A percentile compares a stretch with the other conserved stretches of the same genome.
These are phyloP conservation scores for Strobilomyces dryophilus DNA, from an alignment of 768 basidiomycete species.

Conservation along the genomic window DNA sequence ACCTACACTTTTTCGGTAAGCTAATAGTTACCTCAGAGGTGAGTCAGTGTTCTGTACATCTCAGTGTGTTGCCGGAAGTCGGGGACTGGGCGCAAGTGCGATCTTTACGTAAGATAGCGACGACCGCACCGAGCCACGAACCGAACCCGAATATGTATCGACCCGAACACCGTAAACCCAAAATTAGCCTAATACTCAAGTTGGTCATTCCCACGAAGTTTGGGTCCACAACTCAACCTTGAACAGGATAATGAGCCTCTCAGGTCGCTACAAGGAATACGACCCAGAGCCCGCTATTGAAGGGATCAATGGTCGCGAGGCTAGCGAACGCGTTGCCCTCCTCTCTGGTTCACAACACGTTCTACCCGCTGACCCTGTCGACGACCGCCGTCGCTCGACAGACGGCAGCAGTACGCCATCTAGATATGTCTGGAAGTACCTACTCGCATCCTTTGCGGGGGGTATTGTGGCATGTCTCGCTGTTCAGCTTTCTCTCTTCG, in stretches of 20 bases:
- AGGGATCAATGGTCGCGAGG: background rate
- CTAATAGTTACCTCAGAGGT: no score
- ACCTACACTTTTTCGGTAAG: no score
- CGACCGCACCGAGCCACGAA: no score
- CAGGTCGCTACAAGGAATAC: conserved; percentile 21
- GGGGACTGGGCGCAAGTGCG: no score
- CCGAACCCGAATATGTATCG: no score
- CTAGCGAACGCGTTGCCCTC: conserved; percentile 35
- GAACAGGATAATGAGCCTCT: conserved; percentile 1
- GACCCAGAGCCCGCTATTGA: conserved; percentile 41
- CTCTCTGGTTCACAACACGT: conserved; percentile 26
- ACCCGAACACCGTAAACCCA: no score
- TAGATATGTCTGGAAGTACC: conserved; percentile 27
- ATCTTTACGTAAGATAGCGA: no score
- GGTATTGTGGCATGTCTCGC: conserved; percentile 50
- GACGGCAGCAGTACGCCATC: conserved; percentile 15
- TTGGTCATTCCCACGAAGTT: no score
- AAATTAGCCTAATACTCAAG: no score
- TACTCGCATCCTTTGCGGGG: conserved; percentile 48
- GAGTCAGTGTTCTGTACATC: no score
- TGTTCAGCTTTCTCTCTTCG: conserved; percentile 42
- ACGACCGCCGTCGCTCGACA: background rate
- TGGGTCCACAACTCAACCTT: no score
- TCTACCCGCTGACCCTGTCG: conserved; percentile 9
- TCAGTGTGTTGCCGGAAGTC: no score